These are phyloP conservation scores for Plasmodium inui DNA, from an alignment of 169 alveolate genomes.

Conservation along the genomic window DNA sequence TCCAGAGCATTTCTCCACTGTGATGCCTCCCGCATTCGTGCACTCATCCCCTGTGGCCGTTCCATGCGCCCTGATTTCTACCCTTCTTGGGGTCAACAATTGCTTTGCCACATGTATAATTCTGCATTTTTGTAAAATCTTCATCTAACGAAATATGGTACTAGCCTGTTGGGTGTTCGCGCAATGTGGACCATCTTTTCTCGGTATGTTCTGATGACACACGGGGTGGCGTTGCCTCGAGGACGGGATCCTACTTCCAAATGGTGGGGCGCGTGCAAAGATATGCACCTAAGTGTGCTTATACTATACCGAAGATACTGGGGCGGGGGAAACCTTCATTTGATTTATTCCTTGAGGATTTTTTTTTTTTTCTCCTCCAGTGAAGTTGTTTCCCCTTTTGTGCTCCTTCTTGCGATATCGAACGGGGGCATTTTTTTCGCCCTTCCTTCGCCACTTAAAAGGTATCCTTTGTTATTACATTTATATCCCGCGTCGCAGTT, in stretches of 20 bases:
- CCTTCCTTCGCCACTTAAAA: neutral
- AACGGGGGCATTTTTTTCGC: neutral
- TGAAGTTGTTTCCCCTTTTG: neutral
- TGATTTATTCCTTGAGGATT: neutral
- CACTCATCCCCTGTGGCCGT: neutral
- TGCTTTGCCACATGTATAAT: slow-evolving; percentile 7
- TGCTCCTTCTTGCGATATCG: neutral
- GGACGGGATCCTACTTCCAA: neutral
- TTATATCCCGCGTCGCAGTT: neutral
- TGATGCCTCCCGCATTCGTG: neutral
- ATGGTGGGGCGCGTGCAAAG: neutral
- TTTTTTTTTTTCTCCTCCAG: neutral
- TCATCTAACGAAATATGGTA: slow-evolving; percentile 12
- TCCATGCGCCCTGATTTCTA: neutral
- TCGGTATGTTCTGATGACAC: neutral
- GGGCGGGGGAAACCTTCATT: neutral
- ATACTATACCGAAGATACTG: neutral
- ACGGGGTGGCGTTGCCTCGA: neutral
- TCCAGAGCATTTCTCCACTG: neutral
- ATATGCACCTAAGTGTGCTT: neutral
- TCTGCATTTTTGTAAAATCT: slow-evolving; percentile 13
- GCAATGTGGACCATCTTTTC: neutral
- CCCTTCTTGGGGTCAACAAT: neutral
- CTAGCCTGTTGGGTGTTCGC: neutral
- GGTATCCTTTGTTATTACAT: neutral